These are phyloP conservation scores for Panicum miliaceum DNA, from an alignment of 176 grass and related monocot genomes.

Conservation along the genomic window DNA sequence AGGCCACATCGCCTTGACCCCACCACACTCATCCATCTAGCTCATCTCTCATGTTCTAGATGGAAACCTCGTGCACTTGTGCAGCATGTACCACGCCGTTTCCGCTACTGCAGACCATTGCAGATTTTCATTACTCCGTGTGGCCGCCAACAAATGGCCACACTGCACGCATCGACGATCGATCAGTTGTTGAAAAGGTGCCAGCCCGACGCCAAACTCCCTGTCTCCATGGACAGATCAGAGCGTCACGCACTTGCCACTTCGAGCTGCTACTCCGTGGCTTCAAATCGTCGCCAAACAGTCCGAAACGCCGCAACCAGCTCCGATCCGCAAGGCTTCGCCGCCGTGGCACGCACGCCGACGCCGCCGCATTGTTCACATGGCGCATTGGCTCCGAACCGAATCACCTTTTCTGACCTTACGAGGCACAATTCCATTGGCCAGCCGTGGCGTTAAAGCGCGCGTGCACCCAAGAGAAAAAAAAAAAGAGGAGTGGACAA, in stretches of 20 bases:
- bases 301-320: background rate
- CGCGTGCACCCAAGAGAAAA: too few relatives aligned
- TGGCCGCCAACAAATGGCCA: background rate
- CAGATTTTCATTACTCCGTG: too few relatives aligned
- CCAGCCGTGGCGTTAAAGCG: conserved; percentile 5
- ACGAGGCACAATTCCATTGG: background rate
- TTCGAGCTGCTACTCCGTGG: background rate
- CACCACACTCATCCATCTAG: background rate
- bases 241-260: background rate
- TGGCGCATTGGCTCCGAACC: background rate
- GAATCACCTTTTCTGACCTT: background rate
- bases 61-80: background rate
- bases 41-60: conserved; percentile 7
- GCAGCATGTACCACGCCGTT: background rate
- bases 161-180: background rate
- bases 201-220: background rate
- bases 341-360: conserved; percentile 12
- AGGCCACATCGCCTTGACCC: background rate
- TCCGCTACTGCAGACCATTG: background rate
- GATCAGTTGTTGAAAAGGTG: background rate
- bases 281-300: conserved; percentile 7
- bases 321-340: background rate
- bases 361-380: conserved; percentile 35
- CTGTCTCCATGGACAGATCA: background rate
- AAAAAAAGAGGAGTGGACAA: background rate